Base-by-base conservation (phyloP, 345 rosid species). In the Salix arbutifolia region DNA sequence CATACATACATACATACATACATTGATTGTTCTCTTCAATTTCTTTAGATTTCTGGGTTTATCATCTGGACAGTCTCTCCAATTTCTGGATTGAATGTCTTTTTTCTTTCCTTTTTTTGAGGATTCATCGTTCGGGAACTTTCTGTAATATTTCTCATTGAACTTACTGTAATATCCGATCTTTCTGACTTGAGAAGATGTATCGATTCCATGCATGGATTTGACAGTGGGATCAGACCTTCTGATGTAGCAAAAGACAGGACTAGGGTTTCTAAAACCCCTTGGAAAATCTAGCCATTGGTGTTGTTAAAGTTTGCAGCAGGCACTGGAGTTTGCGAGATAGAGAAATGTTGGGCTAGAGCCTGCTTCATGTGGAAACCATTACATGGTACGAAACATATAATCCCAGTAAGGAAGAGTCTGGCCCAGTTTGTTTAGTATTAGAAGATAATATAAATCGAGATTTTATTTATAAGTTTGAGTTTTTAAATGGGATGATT, bases 161-260 rank as follows among this genome's bases (percentile, higher is more conserved):
- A 38, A 33, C 37, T 7, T 3, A 8, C 21, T 18, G 37, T 18
- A 31, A 31, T 52, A 6, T 52, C 58, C 19, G 31, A 30, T 52
- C 8, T 1, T 52, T 52, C 23, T 52, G 58, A 52, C n/a, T n/a
- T 65, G 52, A 74, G 81, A 86, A 38, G 78, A 81, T 66, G 86
- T 85, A 31, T 81, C 85, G 48, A 76, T 86, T 33, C 85, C 88
- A 8, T 65, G 65, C 19, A 64, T 79, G 23, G 84, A 82, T 13
- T 38, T 81, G 60, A 76, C 81, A 25, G 70, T 79, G 12, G 88
- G 85, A 69, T 85, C 83, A 25, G 79, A 86, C 68, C 85, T 86
- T 37, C 75, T 79, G 44, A 31, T 31, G 35, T 31, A 31, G 35
- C 35, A 31, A 4, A 31, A 31, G 35, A 31, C 35, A 31, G 35